Evolutionary conservation across 441 rosid species (phyloP), one percentile per base, ranked within the genome.

Genomic region (California macrophylla): DNA sequence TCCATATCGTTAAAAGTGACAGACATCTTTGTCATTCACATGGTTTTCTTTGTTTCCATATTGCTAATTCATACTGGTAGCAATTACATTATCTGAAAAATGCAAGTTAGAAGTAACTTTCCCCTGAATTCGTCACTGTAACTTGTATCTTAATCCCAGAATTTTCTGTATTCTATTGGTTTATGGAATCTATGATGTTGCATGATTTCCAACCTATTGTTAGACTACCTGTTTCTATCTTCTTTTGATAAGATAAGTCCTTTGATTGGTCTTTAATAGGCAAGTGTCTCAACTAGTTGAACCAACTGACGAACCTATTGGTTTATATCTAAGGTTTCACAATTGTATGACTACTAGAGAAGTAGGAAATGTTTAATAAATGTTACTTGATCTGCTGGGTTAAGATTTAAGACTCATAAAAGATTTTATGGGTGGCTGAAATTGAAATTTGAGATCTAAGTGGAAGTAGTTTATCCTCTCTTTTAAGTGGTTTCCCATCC

Each of bases 21-120:
- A 67, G 6, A n/a, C 60, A 20, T 40, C 16, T 67, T 10, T 45
- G 45, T 45, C 26, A 61, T 13, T 20, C 34, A n/a, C 67, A 28
- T 34, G 64, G 64, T 62, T 67, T 63, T 50, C 60, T 30, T 64
- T 21, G 36, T 38, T 61, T 32, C 34, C 36, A n/a, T n/a, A 12
- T 2, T 67, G 66, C 67, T 21, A n/a, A 30, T 21, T 50, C 30
- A 36, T 9, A 62, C 15, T 4, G 63, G 36, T 30, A 16, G 15
- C 62, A 60, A 8, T 23, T 15, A n/a, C 30, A 72, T 36, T 30
- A 25, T 18, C 24, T 24, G 34, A 16, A 13, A 29, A 68, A 15
- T 73, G 68, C 38, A 47, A 62, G 30, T 25, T n/a, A 26, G 26
- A 32, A 72, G 50, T 23, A 68, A 24, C 18, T 12, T 54, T 29